phyloP scores from a whole-genome alignment of 2,329 filamentous ascomycete species.

The Bipolaris sorokiniana region DNA sequence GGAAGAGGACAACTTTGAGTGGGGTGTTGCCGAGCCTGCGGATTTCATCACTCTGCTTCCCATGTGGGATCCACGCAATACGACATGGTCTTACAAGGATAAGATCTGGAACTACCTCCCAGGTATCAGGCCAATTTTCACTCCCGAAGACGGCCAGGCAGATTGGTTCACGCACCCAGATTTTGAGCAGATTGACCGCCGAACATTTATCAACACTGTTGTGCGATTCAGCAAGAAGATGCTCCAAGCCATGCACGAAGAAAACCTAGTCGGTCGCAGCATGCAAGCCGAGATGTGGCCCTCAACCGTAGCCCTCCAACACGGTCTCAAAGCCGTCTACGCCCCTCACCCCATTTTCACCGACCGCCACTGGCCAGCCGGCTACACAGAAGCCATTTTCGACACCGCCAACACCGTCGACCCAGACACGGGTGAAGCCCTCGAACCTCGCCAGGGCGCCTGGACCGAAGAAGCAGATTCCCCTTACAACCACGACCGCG shows the following conservation, averaged over 20 bases:
- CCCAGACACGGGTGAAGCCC: conserved; percentile 46
- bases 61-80: conserved; percentile 87
- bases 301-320: conserved; percentile 82
- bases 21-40: conserved; percentile 89
- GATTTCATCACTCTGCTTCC: conserved; percentile 92
- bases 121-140: conserved; percentile 77
- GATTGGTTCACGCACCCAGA: conserved; percentile 60
- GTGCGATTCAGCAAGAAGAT: conserved; percentile 81
- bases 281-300: conserved; percentile 99
- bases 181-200: conserved; percentile 64
- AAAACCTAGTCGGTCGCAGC: conserved; percentile 85
- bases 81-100: conserved; percentile 70
- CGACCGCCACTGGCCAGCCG: conserved; percentile 82
- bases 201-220: conserved; percentile 87
- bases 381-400: conserved; percentile 77
- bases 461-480: conserved; percentile 53
- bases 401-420: conserved; percentile 61
- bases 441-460: conserved; percentile 65
- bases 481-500: conserved; percentile 66
- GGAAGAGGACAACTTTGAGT: conserved; percentile 80
- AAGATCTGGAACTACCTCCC: conserved; percentile 59
- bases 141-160: conserved; percentile 74
- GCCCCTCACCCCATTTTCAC: conserved; percentile 88
- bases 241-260: conserved; percentile 85
- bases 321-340: conserved; percentile 91